Evolutionary conservation across 2,329 filamentous ascomycete species (phyloP).

Genomic region (Botrytis tulipae): DNA sequence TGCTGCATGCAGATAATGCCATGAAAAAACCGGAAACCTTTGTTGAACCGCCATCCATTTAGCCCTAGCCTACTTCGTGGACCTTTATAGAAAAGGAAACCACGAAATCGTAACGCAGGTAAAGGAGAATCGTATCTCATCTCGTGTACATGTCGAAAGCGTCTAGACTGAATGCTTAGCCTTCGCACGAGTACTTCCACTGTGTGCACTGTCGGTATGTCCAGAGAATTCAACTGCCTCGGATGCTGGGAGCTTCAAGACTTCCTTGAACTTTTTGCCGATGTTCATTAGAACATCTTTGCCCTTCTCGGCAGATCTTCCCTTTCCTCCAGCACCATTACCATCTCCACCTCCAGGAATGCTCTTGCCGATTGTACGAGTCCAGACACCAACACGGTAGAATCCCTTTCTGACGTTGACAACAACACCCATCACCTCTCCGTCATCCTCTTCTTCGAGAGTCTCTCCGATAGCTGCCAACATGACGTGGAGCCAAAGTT

Average conservation of each 20-base stretch:
- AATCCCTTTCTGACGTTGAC: constrained; percentile 99
- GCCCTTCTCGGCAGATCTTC: constrained; percentile 75
- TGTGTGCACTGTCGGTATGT: constrained; percentile 90
- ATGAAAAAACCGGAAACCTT: constrained; percentile 25
- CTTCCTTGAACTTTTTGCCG: constrained; percentile 88
- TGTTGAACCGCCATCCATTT: constrained; percentile 23
- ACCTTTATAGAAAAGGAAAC: background rate
- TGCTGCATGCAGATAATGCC: constrained; percentile 30
- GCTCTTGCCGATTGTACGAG: constrained; percentile 84
- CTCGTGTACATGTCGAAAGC: background rate
- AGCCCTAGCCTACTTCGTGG: constrained; percentile 13
- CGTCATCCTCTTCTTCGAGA: constrained; percentile 93
- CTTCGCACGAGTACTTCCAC: constrained; percentile 92
- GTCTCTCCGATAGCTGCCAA: constrained; percentile 96
- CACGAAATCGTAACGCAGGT: constrained; percentile 10
- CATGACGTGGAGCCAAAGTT: constrained; percentile 96
- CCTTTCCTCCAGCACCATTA: constrained; percentile 72
- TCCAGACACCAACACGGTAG: constrained; percentile 97
- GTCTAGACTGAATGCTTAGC: constrained; percentile 82
- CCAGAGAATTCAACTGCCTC: constrained; percentile 93
- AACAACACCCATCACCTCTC: constrained; percentile 98
- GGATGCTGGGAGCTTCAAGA: constrained; percentile 71
- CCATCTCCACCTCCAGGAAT: constrained; percentile 73
- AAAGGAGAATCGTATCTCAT: constrained; percentile 18
- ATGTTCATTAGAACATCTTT: constrained; percentile 82